Evolutionary conservation across 805 yeast species (phyloP).

Genomic region (baker's yeast (Saccharomyces cerevisiae)): DNA sequence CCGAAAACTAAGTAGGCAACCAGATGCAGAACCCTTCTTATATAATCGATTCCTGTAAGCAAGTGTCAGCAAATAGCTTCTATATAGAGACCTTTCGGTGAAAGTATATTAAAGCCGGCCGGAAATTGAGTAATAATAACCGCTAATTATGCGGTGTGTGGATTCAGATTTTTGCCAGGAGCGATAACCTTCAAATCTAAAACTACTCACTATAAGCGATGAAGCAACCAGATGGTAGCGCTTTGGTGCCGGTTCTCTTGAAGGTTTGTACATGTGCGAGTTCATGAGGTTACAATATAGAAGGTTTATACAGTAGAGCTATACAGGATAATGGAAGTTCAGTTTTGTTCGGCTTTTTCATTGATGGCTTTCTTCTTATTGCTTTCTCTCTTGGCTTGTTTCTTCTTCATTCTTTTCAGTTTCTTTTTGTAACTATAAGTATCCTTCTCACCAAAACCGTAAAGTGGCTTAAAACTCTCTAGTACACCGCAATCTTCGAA

Average conservation of each 20-base stretch:
- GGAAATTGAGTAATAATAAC: background rate
- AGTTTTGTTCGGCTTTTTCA: conserved; percentile 2
- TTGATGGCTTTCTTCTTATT: background rate
- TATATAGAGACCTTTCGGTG: background rate
- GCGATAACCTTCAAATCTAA: background rate
- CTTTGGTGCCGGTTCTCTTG: background rate
- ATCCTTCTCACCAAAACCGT: conserved; percentile 61
- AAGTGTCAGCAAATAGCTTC: background rate
- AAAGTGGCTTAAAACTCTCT: conserved; percentile 86
- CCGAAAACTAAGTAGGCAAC: background rate
- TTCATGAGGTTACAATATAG: background rate
- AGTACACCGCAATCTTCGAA: conserved; percentile 92
- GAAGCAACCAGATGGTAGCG: background rate
- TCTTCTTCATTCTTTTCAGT: conserved; percentile 26
- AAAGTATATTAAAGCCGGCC: background rate
- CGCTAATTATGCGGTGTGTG: background rate
- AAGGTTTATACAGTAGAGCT: background rate
- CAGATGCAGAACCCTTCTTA: background rate
- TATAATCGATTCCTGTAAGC: background rate
- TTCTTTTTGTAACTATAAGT: conserved; percentile 28
- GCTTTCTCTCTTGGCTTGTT: conserved; percentile 12
- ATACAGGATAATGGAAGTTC: background rate
- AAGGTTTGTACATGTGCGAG: background rate
- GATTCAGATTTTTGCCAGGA: background rate
- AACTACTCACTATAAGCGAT: background rate